phyloP scores from a whole-genome alignment of 768 basidiomycete species.

The Leccinum barrowsii region DNA sequence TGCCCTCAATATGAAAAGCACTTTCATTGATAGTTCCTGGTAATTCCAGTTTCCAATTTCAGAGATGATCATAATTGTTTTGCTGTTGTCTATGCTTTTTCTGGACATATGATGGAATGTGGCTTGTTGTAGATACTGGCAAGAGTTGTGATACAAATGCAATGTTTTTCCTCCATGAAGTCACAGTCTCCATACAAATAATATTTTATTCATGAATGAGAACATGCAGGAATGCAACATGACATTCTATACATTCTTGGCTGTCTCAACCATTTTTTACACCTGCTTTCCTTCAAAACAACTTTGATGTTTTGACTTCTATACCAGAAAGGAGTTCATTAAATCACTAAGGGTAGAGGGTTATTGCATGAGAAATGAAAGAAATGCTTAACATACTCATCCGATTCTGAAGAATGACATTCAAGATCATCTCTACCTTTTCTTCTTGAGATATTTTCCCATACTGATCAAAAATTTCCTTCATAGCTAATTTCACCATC shows the following conservation, averaged over 20 bases:
- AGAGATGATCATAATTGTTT: too few relatives aligned
- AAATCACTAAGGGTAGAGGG: neutral
- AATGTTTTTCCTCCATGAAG: neutral
- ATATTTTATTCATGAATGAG: neutral
- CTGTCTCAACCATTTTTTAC: neutral
- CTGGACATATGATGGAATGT: too few relatives aligned
- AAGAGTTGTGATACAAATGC: neutral
- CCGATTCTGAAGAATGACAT: neutral
- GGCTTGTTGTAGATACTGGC: too few relatives aligned
- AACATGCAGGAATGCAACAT: too few relatives aligned
- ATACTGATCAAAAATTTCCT: neutral
- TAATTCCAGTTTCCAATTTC: too few relatives aligned
- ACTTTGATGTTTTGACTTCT: neutral
- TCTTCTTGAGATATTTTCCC: neutral
- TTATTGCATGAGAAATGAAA: neutral
- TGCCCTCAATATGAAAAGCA: too few relatives aligned
- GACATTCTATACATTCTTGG: neutral
- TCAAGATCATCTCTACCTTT: neutral
- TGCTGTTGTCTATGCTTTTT: too few relatives aligned
- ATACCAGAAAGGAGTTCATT: too few relatives aligned
- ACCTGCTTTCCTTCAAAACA: neutral
- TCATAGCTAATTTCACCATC: neutral
- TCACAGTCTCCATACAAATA: neutral
- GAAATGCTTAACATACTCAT: neutral
- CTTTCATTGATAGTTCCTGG: too few relatives aligned